Base-by-base conservation (phyloP, 2,329 filamentous ascomycete genomes). In the Fusarium palustre region DNA sequence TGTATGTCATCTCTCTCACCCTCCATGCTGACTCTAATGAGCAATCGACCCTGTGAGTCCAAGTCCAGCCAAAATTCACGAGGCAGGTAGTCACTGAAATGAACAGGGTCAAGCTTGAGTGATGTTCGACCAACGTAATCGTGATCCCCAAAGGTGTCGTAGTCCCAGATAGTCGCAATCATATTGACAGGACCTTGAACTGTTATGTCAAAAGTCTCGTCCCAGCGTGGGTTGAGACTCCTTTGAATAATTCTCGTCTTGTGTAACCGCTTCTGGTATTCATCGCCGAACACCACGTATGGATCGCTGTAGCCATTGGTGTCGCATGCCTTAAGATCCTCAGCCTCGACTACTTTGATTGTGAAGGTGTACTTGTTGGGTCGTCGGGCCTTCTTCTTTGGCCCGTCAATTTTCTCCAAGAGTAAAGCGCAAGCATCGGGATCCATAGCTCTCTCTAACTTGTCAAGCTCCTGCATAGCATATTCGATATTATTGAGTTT, bases 401-500 rank as follows among this genome's bases (percentile, higher is more conserved):
- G 90, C 11, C 92, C 92, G 28, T 92, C 88, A 66, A 91, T 85
- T 74, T 87, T 90, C 47, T 90, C 89, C 52, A 99, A 88, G 18
- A 97, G 88, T 53, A 92, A 90, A 5, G 94, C 94, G 75, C 94
- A 97, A 13, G 87, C 91, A 77, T 99, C 96, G 15, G 97, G 94
- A 74, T 97, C 94, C 84, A 98, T 93, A 61, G 91, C 89, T 76
- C 88, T 90, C 77, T 98, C 95, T 9, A 99, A 85, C 78, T 92
- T 93, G 77, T 99, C 96, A 54, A 99, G 86, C 76, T 97, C 93
- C 59, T 94, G 88, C 81, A 97, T 94, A 7, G 94, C 95, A 80
- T 93, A 98, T 80, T 97, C 95, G 69, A 99, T 90, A 76, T 99
- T 97, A 84, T 99, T 99, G 72, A 99, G 87, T 80, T 98, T 99